These are phyloP conservation scores for Boletus rubropictus DNA, from an alignment of 768 basidiomycete species.

Conservation along the genomic window DNA sequence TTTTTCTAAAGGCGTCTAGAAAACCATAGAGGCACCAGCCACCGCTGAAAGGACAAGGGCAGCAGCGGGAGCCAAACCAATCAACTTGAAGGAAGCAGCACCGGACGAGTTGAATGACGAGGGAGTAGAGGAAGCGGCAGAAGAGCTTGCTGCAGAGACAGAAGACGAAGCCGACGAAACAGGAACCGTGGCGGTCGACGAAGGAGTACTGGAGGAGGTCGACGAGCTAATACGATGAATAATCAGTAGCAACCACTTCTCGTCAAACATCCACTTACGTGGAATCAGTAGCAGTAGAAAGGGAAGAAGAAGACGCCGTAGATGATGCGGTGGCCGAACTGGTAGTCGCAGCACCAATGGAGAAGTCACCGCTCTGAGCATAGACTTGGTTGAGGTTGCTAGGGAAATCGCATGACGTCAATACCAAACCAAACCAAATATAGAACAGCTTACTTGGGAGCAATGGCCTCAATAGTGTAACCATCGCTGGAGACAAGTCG, in stretches of 20 bases:
- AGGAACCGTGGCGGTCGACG: constrained; percentile 14
- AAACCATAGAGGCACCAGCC: constrained; percentile 44
- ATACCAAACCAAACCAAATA: background rate
- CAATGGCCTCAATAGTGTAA: constrained; percentile 46
- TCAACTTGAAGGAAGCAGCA: constrained; percentile 30
- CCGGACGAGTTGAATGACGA: constrained; percentile 18
- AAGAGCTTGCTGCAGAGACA: background rate
- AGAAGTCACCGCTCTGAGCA: constrained; percentile 36
- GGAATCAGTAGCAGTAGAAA: background rate
- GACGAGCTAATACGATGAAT: background rate
- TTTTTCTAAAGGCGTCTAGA: constrained; percentile 31
- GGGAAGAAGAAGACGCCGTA: constrained; percentile 3
- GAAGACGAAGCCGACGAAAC: background rate
- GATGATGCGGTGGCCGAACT: constrained; percentile 10
- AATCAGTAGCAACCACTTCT: background rate
- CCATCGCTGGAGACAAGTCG: constrained; percentile 29
- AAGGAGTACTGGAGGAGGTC: background rate
- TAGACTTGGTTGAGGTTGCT: constrained; percentile 45
- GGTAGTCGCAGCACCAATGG: constrained; percentile 29
- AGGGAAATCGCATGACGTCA: background rate
- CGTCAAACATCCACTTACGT: constrained; percentile 5
- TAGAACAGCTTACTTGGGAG: constrained; percentile 30
- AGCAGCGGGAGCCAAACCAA: constrained; percentile 31
- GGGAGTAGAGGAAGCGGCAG: constrained; percentile 21
- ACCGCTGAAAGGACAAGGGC: constrained; percentile 39